phyloP scores from a whole-genome alignment of 2,329 filamentous ascomycete species.

The Colletotrichum siamense region DNA sequence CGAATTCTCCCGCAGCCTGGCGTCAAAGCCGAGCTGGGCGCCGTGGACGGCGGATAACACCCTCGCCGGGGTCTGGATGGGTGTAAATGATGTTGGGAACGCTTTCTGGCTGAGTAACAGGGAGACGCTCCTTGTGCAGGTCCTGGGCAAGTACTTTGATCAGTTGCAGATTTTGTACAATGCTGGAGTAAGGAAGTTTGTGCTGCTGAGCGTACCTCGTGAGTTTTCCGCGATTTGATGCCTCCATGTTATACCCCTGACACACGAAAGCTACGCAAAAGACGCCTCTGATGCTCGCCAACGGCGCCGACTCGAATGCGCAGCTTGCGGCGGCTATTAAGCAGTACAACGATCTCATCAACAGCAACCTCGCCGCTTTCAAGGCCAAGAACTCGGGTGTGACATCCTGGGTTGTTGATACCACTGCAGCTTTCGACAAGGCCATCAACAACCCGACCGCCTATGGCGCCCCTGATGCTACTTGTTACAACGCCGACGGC shows the following conservation, averaged over 20 bases:
- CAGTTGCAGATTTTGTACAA: slow-evolving; percentile 47
- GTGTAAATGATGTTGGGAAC: slow-evolving; percentile 62
- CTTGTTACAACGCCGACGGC: slow-evolving; percentile 46
- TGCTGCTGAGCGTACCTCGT: slow-evolving; percentile 52
- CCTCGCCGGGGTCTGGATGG: slow-evolving; percentile 58
- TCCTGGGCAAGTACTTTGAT: slow-evolving; percentile 49
- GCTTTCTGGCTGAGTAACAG: slow-evolving; percentile 40
- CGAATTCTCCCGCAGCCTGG: slow-evolving; percentile 39
- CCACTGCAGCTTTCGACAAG: slow-evolving; percentile 42
- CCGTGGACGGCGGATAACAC: slow-evolving; percentile 48
- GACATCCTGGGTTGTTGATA: slow-evolving; percentile 43
- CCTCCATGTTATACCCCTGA: background rate
- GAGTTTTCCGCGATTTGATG: background rate
- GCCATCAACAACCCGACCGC: slow-evolving; percentile 44
- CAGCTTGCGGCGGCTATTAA: slow-evolving; percentile 38
- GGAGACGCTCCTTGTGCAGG: slow-evolving; percentile 33
- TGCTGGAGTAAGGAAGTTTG: slow-evolving; percentile 51
- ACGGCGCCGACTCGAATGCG: slow-evolving; percentile 28
- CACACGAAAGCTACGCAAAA: slow-evolving; percentile 40
- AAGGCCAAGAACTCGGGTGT: slow-evolving; percentile 36
- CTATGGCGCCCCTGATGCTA: slow-evolving; percentile 47
- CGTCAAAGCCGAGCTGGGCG: slow-evolving; percentile 33
- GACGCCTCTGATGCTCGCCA: slow-evolving; percentile 37
- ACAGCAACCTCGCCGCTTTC: slow-evolving; percentile 34
- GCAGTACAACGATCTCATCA: slow-evolving; percentile 42